These are phyloP conservation scores for Mycena latifolia DNA, from an alignment of 768 basidiomycete species.

Conservation along the genomic window DNA sequence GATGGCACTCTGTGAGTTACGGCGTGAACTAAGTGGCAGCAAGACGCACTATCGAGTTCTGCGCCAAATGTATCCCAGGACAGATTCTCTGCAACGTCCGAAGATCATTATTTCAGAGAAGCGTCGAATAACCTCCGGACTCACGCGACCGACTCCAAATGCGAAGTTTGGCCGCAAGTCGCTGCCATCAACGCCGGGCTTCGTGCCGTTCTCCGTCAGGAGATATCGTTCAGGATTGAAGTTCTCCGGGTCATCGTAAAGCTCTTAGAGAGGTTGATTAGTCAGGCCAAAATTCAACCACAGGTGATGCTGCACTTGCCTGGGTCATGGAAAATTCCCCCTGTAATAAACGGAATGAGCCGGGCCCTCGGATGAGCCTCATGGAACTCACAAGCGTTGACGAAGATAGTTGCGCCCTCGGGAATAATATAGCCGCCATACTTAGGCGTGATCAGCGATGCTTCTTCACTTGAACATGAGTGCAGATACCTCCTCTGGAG, in stretches of 20 bases:
- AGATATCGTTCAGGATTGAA: conserved; percentile 29
- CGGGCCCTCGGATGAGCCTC: neutral
- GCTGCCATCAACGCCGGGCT: conserved; percentile 22
- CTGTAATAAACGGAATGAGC: neutral
- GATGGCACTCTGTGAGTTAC: neutral
- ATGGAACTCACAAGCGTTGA: conserved; percentile 26
- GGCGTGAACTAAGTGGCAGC: too few relatives aligned
- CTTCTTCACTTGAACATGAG: neutral
- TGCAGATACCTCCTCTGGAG: conserved; percentile 14
- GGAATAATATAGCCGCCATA: conserved; percentile 29
- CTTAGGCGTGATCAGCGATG: neutral
- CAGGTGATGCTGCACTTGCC: neutral
- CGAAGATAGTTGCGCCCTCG: conserved; percentile 25
- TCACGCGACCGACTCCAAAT: conserved; percentile 28
- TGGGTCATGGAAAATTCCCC: conserved; percentile 31
- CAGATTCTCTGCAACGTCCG: conserved; percentile 14
- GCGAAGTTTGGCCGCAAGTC: conserved; percentile 14
- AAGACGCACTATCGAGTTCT: conserved; percentile 18
- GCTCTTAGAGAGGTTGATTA: neutral
- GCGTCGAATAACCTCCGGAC: neutral
- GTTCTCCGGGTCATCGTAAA: conserved; percentile 29
- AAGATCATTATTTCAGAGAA: neutral
- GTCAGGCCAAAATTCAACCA: neutral
- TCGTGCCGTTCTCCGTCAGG: conserved; percentile 21
- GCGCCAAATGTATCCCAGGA: conserved; percentile 22